These are phyloP conservation scores for Sugiyamaella japonica DNA, from an alignment of 1,139 yeast genomes.

Conservation along the genomic window DNA sequence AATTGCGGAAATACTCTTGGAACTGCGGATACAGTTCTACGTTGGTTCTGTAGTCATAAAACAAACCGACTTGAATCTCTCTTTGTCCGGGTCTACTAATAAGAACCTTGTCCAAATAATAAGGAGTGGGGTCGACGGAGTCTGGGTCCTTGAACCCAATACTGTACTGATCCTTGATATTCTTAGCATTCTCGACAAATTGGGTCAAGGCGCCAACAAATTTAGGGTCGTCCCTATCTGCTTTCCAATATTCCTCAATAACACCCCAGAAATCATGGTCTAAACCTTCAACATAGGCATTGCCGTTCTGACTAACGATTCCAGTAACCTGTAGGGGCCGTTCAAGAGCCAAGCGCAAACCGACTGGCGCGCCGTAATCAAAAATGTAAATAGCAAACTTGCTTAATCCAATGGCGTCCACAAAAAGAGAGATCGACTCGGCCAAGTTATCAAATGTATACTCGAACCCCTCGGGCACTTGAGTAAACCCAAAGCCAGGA, in stretches of 20 bases:
- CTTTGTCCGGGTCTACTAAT: slow-evolving; percentile 36
- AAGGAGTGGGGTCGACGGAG: slow-evolving; percentile 41
- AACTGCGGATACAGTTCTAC: slow-evolving; percentile 43
- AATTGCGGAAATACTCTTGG: slow-evolving; percentile 41
- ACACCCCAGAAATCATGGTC: slow-evolving; percentile 44
- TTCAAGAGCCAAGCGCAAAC: slow-evolving; percentile 42
- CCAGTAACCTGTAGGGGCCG: slow-evolving; percentile 39
- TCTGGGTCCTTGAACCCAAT: slow-evolving; percentile 37
- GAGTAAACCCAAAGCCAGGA: slow-evolving; percentile 48
- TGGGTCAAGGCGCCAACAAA: slow-evolving; percentile 27
- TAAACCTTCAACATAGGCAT: slow-evolving; percentile 48
- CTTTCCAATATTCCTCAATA: slow-evolving; percentile 40
- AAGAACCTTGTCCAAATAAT: slow-evolving; percentile 39
- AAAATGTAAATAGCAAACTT: slow-evolving; percentile 44
- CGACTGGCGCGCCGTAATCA: slow-evolving; percentile 50
- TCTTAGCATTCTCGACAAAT: slow-evolving; percentile 29
- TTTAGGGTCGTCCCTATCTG: slow-evolving; percentile 24
- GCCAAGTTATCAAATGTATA: slow-evolving; percentile 42
- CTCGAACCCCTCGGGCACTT: slow-evolving; percentile 35
- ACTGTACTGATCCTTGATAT: slow-evolving; percentile 39
- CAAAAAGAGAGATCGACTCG: slow-evolving; percentile 39
- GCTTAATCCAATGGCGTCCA: slow-evolving; percentile 36
- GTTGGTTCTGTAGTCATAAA: slow-evolving; percentile 44
- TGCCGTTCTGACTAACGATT: slow-evolving; percentile 47
- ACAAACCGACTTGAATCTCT: slow-evolving; percentile 41